phyloP scores from a whole-genome alignment of 106 monocot species.

The Chionographis japonica region DNA sequence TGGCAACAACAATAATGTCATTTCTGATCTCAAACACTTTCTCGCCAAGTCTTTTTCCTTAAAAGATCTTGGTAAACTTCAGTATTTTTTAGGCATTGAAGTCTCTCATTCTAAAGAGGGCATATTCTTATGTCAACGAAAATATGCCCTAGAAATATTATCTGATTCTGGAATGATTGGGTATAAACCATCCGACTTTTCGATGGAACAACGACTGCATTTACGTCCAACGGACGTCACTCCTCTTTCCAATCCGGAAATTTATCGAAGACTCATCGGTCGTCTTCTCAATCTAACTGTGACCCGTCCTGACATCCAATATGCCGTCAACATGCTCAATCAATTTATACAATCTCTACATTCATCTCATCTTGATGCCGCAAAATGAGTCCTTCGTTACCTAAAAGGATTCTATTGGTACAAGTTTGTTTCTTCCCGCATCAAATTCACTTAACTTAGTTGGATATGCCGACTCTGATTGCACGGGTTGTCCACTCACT shows the following conservation, averaged over 20 bases:
- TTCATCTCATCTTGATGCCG: not conserved
- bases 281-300: conserved; percentile 5
- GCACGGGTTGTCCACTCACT: not conserved
- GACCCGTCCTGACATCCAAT: conserved; percentile 4
- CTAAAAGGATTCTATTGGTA: conserved; percentile 1
- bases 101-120: not conserved
- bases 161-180: not conserved
- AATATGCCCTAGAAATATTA: conserved; percentile 1
- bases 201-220: conserved; percentile 2
- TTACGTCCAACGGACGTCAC: not conserved
- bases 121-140: not conserved
- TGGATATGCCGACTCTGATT: conserved; percentile 1
- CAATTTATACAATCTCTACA: conserved; percentile 8
- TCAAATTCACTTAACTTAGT: conserved; percentile 1
- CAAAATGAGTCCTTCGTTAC: conserved; percentile 1
- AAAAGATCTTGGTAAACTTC: not conserved
- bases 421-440: conserved; percentile 2
- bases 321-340: conserved; percentile 2
- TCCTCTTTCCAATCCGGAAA: not conserved
- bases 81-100: not conserved
- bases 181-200: not conserved
- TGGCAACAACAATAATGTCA: not conserved
- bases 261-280: conserved; percentile 2
- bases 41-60: not conserved
- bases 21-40: not conserved